Conservation (phyloP, 2,329 filamentous ascomycete genomes). For the Fusarium anthophilum region DNA sequence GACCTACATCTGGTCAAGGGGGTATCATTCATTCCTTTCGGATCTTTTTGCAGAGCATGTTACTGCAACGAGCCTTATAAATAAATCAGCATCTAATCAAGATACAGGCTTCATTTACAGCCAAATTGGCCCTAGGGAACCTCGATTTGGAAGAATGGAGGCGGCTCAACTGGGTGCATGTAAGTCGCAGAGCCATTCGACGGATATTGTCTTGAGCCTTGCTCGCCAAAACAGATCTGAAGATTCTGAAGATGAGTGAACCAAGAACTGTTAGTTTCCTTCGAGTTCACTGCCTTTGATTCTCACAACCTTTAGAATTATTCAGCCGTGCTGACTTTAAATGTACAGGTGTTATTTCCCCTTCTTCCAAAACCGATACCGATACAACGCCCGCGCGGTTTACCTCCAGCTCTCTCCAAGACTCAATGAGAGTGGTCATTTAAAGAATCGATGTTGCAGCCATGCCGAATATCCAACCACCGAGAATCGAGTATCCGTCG, state of each 20-base stretch:
- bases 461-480: too few species aligned
- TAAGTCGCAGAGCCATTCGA: not conserved
- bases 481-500: not conserved
- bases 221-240: not conserved
- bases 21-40: not conserved
- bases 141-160: not conserved
- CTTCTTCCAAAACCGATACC: not conserved
- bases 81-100: not conserved
- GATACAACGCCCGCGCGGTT: not conserved
- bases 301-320: too few species aligned
- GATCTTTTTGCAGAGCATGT: not conserved
- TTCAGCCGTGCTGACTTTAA: not conserved
- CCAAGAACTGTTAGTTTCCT: not conserved
- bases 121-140: not conserved
- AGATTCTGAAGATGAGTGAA: too few species aligned
- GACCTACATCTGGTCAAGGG: conserved; percentile 65
- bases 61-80: not conserved
- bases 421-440: not conserved
- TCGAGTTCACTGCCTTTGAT: not conserved
- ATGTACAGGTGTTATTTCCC: not conserved
- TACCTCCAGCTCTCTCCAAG: not conserved
- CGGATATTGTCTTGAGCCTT: not conserved
- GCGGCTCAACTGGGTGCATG: not conserved
- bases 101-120: not conserved
- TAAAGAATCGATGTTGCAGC: not conserved